Base-by-base conservation (phyloP, 352 stramenopile genomes). In the Chrysophaeum taylorii region DNA sequence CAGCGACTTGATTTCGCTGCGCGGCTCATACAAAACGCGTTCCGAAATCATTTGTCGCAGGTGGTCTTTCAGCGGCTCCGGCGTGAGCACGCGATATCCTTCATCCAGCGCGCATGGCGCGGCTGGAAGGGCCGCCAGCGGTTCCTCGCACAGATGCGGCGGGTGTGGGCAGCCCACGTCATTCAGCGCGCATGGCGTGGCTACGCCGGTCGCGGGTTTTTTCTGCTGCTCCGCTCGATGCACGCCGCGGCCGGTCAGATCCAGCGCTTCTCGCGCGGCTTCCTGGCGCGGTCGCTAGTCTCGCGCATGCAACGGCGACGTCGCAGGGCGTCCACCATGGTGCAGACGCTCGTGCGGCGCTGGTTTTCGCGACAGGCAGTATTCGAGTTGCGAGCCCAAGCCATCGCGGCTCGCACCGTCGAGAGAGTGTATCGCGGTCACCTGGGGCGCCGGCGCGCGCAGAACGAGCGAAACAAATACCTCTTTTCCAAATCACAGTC, bases 401-500 rank as follows among this genome's bases (percentile, higher is more conserved):
- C 83, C 45, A 84, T 92, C 70, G 79, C 87, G 21, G 83, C 81
- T 5, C 84, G 85, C 23, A 77, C 74, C 0, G 84, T 97, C 50
- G 90, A 97, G 80, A 85, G 89, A 25, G 74, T 92, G 16, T 96
- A 87, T 70, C 85, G 92, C 27, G 92, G 92, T 0, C 82, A 88
- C 77, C 63, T 92, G 0, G 90, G 91, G 0, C 83, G 92, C 52
- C 78, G 80, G 66, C 82, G 85, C 2, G 92, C 90, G 36, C 71
- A 52, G 0, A 76, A 82, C 21, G 92, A 97, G 79, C 80, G 86
- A n/a, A 89, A 96, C 66, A 95, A 94, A 73, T 96, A 94, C 68
- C 78, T 97, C 54, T 96, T 96, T 68, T 92, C 85, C 43, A 90
- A 90, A 57, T 92, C 85, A 42, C 92, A 97, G 81, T 88, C 82